Conservation (phyloP, 768 basidiomycete genomes). For the Porpolomopsis calyptriformis region DNA sequence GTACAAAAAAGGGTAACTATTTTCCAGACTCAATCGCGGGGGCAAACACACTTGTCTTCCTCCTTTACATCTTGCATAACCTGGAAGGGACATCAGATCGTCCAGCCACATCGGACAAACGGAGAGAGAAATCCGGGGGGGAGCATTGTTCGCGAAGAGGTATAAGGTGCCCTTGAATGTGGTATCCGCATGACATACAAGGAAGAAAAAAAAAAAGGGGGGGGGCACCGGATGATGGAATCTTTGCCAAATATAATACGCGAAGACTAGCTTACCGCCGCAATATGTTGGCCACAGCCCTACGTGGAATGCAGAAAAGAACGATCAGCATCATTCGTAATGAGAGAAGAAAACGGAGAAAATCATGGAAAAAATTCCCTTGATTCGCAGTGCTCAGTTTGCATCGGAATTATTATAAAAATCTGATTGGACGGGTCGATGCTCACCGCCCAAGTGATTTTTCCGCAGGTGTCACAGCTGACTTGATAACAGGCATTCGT, state of each 20-base stretch:
- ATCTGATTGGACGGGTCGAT: too few relatives aligned
- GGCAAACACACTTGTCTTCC: slow-evolving; percentile 36
- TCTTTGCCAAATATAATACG: slow-evolving; percentile 4
- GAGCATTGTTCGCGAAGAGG: background rate
- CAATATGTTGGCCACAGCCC: slow-evolving; percentile 65
- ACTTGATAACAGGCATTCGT: slow-evolving; percentile 47
- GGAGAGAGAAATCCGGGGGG: slow-evolving; percentile 6
- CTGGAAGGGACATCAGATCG: slow-evolving; percentile 20
- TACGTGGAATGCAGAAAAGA: slow-evolving; percentile 20
- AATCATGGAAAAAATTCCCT: too few relatives aligned
- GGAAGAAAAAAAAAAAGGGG: background rate
- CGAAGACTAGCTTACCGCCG: slow-evolving; percentile 34
- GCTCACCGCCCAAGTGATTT: slow-evolving; percentile 62
- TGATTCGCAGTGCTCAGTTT: too few relatives aligned
- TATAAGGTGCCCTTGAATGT: background rate
- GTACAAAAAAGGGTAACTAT: background rate
- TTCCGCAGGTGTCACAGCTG: slow-evolving; percentile 51
- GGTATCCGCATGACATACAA: slow-evolving; percentile 8
- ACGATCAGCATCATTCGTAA: background rate
- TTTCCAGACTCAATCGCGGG: slow-evolving; percentile 11
- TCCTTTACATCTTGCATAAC: slow-evolving; percentile 38
- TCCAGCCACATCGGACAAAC: background rate
- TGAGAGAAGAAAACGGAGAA: background rate
- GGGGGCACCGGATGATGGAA: background rate
- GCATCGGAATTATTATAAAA: too few relatives aligned